Base-by-base conservation (phyloP, 2,329 filamentous ascomycete species). In the Talaromyces sp. region DNA sequence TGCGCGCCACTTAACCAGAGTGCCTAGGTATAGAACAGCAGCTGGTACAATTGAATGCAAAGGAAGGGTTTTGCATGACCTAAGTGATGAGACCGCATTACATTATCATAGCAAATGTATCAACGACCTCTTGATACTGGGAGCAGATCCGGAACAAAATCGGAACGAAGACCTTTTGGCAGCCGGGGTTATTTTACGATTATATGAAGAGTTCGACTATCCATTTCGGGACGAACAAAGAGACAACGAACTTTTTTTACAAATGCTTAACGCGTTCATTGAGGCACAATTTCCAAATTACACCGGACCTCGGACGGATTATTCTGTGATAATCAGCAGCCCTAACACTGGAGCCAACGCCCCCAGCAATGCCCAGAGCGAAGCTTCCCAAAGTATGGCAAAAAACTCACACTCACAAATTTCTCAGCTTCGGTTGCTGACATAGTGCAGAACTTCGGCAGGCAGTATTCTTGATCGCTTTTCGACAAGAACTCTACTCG, bases 401-500 rank as follows among this genome's bases (percentile, higher is more conserved):
- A 17, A 38, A n/a, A 3, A 2, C 14, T 38, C 35, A 8, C 35
- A 38, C 9, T n/a, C 17, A 38, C 6, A n/a, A n/a, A n/a, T 38
- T 38, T n/a, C 17, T n/a, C 7, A 8, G 35, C 1, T n/a, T 38
- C 17, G 17, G 14, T 38, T 9, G 17, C 35, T 38, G 14, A 38
- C 35, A 38, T n/a, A n/a, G 3, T n/a, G 17, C 14, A 38, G 35
- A 38, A 4, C 70, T 80, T n/a, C 74, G 75, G 1, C 75, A 77
- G 57, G 77, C 77, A 7, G 73, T 76, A 0, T 79, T 77, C 64
- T 81, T 80, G 74, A 75, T 81, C 4, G 79, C 80, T 8, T 69
- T 81, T 29, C 73, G 81, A 13, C 80, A 82, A 66, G 80, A 82
- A 64, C 73, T 82, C 7, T 79, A 81, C 61, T 76, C 80, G 24